phyloP scores from a whole-genome alignment of 1,284 basidiomycete species.

The Trichosporon inkin region DNA sequence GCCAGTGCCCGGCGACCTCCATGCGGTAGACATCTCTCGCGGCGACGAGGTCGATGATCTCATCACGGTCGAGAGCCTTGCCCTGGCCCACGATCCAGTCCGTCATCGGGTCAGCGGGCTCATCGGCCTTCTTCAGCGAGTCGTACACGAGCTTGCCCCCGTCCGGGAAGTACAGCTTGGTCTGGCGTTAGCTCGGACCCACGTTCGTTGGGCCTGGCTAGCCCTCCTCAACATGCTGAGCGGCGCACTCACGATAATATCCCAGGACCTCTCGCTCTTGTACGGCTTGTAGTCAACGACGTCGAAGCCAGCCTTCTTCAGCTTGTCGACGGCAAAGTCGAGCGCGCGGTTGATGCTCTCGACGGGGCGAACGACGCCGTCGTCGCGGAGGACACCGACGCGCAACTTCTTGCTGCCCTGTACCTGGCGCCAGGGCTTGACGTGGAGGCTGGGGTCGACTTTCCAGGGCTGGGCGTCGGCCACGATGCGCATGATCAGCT shows the following conservation, averaged over 20 bases:
- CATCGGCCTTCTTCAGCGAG: conserved; percentile 45
- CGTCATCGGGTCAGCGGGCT: conserved; percentile 40
- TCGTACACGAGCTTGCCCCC: conserved; percentile 30
- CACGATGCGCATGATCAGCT: conserved; percentile 57
- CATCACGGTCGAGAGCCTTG: conserved; percentile 35
- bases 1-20: conserved; percentile 33
- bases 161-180: conserved; percentile 44
- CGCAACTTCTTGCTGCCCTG: conserved; percentile 57
- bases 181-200: conserved; percentile 48
- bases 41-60: conserved; percentile 32
- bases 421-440: conserved; percentile 54
- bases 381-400: conserved; percentile 49
- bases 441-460: conserved; percentile 55
- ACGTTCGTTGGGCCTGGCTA: not conserved
- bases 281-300: conserved; percentile 33
- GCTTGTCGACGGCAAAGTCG: conserved; percentile 30
- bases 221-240: not conserved
- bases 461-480: conserved; percentile 59
- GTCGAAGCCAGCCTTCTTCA: conserved; percentile 33
- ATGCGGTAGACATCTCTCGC: conserved; percentile 35
- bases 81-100: conserved; percentile 35
- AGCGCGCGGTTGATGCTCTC: conserved; percentile 48
- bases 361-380: conserved; percentile 59
- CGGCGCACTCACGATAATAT: conserved; percentile 25
- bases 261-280: conserved; percentile 28